Evolutionary conservation across 441 rosid genomes (phyloP).

Genomic region (Brassica hybrid): DNA sequence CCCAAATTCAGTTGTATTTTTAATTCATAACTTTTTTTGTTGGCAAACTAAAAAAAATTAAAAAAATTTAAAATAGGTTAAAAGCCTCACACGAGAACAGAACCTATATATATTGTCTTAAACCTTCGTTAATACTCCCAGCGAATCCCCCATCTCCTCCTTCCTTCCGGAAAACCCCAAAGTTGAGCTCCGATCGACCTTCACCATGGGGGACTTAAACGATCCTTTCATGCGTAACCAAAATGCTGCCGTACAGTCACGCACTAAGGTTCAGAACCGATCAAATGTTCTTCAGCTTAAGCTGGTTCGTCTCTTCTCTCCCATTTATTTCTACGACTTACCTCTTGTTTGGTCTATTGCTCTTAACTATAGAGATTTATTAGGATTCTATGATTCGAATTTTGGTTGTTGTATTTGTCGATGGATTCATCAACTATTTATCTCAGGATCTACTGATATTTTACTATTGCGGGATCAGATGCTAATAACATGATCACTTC

Average conservation of each 20-base stretch:
- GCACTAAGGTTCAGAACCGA: conserved; percentile 89
- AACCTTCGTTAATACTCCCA: not conserved
- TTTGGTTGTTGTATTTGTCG: conserved; percentile 2
- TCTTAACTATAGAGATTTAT: not conserved
- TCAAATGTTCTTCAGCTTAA: conserved; percentile 97
- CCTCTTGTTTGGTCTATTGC: not conserved
- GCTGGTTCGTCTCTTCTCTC: conserved; percentile 57
- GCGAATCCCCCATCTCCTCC: conserved; percentile 4
- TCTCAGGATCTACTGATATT: no score
- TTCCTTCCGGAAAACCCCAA: conserved; percentile 42
- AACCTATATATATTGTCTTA: not conserved
- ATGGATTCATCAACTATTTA: conserved; percentile 6
- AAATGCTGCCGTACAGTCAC: conserved; percentile 84
- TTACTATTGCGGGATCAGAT: no score
- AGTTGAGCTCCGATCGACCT: conserved; percentile 39
- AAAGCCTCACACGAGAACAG: not conserved
- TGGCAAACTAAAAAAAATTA: not conserved
- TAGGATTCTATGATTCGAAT: not conserved
- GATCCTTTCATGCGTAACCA: conserved; percentile 96
- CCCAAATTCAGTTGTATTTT: not conserved
- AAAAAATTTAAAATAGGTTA: not conserved
- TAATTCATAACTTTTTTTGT: not conserved
- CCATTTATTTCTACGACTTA: conserved; percentile 2
- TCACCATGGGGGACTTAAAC: conserved; percentile 77
- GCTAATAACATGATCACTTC: not conserved